Base-by-base conservation (phyloP, 148 eudicot genomes). In the Persicaria maculosa region DNA sequence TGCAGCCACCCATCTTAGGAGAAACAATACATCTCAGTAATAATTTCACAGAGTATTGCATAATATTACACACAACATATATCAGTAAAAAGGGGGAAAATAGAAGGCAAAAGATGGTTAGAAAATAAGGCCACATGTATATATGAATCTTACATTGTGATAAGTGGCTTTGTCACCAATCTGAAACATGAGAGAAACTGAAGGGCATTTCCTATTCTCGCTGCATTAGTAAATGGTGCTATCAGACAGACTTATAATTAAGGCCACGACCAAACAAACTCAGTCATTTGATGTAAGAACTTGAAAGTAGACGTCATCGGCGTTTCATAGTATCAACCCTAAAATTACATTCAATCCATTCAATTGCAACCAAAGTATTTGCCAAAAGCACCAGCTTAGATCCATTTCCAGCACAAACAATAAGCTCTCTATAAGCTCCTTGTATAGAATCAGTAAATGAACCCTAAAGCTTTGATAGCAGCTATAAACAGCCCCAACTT, bases 101-200 rank as follows among this genome's bases (percentile, higher is more conserved):
- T 9, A 36, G 57, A 4, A 55, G 22, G 31, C 55, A 15, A 74
- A 45, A 52, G 7, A 11, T 57, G 73, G 25, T 16, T 1, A 12
- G 20, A 15, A 16, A 1, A 73, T 40, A 47, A 61, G 43, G 16
- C 22, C 10, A 20, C 22, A 59, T 59, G 68, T 7, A 31, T 36
- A 62, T 16, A 46, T 65, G 78, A 75, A 52, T 74, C 97, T 85
- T 77, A 93, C 98, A 77, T 85, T 80, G 77, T 93, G 93, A 81
- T 93, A 93, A 5, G 98, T 78, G 73, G 96, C 98, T 76, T 84
- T 88, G 53, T 93, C 92, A 75, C 98, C 98, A 71, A 93, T 84
- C 93, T 90, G 93, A 85, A 93, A 93, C 96, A 93, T 89, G 85
- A 93, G 83, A 25, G 98, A 90, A 79, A 90, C 89, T 47, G 98